Evolutionary conservation across 768 basidiomycete species (phyloP), one percentile per base, ranked within the genome.

Genomic region (Leccinum subgranulosum): DNA sequence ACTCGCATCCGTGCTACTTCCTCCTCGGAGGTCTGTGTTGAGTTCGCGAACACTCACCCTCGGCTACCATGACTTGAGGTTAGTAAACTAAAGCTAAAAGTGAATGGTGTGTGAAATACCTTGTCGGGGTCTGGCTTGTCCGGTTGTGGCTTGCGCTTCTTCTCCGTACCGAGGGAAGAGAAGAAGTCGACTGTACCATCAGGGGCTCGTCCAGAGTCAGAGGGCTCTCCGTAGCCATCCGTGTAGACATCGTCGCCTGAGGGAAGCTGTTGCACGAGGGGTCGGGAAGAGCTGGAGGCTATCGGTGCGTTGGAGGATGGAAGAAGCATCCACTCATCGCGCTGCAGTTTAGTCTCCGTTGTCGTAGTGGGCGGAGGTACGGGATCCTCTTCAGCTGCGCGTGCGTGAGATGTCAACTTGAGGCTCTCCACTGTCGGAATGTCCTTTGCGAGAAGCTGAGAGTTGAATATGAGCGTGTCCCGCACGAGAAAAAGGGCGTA

Each of bases 291-390:
- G 36, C 58, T 67, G 19, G 64, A 56, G 39, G 79, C 75, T 43
- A 73, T 74, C 5, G 50, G 49, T 1, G 47, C 31, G 15, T 56
- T 56, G 0, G 57, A 51, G n/a, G 70, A 59, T 25, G 79, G 78
- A n/a, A 71, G 58, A 29, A 94, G 74, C 94, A 97, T 96, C 95
- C 95, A 98, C 36, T 92, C 87, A 60, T 94, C 93, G 19, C 93
- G 81, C 65, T 84, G 76, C 14, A 87, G 63, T 27, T 73, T 73
- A 0, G 82, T 75, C 60, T 84, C 83, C 5, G 85, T 76, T 5
- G 64, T 61, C 5, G 74, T 60, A n/a, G 70, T 66, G 9, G 74
- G 74, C 1, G 86, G 85, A n/a, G 83, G 75, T 2, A 74, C 61
- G 0, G 81, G 76, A 46, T 79, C 77, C 25, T 76, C 73, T 21